These are phyloP conservation scores for Candida gorgasii DNA, from an alignment of 805 yeast species.

Conservation along the genomic window DNA sequence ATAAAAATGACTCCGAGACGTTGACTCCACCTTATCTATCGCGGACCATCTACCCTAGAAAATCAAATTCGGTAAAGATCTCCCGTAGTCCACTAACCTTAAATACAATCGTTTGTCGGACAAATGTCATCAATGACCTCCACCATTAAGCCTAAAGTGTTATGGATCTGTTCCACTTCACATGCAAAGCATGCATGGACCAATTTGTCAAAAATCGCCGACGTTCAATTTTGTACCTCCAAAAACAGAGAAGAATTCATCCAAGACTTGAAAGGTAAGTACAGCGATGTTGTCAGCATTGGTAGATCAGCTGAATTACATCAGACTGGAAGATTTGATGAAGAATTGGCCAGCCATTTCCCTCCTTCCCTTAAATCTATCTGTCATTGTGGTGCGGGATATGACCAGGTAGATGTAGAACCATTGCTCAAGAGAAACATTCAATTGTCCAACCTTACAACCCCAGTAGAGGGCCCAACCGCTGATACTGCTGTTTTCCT, in stretches of 20 bases:
- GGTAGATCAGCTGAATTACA: conserved; percentile 53
- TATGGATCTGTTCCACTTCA: conserved; percentile 43
- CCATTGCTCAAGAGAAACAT: conserved; percentile 53
- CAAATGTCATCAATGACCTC: conserved; percentile 4
- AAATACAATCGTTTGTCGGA: no score
- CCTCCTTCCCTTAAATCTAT: conserved; percentile 56
- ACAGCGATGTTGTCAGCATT: conserved; percentile 42
- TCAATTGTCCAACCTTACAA: conserved; percentile 69
- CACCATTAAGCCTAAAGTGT: conserved; percentile 51
- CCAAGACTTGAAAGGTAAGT: conserved; percentile 44
- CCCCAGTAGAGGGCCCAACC: conserved; percentile 67
- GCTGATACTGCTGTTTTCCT: conserved; percentile 70
- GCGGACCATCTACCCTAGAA: no score
- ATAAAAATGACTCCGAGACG: no score
- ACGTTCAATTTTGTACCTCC: conserved; percentile 39
- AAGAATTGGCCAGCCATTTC: conserved; percentile 53
- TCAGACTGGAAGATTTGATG: conserved; percentile 65
- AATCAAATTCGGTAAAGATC: no score
- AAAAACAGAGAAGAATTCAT: conserved; percentile 40
- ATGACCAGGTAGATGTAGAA: conserved; percentile 66
- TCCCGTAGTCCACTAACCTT: no score
- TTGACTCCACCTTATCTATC: no score
- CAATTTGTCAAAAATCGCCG: conserved; percentile 44
- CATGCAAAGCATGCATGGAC: conserved; percentile 44
- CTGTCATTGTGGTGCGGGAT: conserved; percentile 73